These are phyloP conservation scores for Trichosporon coremiiforme DNA, from an alignment of 1,284 basidiomycete genomes.

Conservation along the genomic window DNA sequence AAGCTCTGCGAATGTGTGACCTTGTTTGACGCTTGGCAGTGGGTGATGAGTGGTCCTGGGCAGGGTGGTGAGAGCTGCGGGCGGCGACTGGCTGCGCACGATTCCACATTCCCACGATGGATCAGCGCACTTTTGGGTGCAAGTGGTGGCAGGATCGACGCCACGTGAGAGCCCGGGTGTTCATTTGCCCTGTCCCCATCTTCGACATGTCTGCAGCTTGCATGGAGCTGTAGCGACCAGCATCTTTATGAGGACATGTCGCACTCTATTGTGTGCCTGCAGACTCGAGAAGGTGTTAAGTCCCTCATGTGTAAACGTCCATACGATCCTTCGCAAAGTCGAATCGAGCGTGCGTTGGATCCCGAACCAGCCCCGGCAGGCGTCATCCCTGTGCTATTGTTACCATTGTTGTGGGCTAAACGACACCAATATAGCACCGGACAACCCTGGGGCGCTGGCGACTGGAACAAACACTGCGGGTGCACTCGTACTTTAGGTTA, in stretches of 20 bases:
- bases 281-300: no score
- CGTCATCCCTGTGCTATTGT: background rate
- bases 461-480: no score
- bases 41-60: no score
- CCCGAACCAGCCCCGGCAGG: background rate
- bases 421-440: background rate
- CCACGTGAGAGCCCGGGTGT: background rate
- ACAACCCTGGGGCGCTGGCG: no score
- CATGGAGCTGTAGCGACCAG: background rate
- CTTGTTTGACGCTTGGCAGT: background rate
- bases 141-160: background rate
- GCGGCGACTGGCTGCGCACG: background rate
- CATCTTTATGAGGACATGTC: background rate
- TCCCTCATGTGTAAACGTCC: no score
- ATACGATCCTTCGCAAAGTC: no score
- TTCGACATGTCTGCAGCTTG: background rate
- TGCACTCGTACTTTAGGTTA: no score
- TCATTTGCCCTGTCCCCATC: background rate
- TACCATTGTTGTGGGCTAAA: background rate
- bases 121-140: background rate
- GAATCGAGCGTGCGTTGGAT: background rate
- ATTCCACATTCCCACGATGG: background rate
- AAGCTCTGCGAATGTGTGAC: constrained; percentile 6
- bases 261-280: no score
- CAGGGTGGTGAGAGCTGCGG: no score